Percentiles rank a stretch among this genome's conserved stretches.
These are phyloP conservation scores for Scheffersomyces illinoinensis DNA, from an alignment of 1,139 yeast species.

Conservation along the genomic window DNA sequence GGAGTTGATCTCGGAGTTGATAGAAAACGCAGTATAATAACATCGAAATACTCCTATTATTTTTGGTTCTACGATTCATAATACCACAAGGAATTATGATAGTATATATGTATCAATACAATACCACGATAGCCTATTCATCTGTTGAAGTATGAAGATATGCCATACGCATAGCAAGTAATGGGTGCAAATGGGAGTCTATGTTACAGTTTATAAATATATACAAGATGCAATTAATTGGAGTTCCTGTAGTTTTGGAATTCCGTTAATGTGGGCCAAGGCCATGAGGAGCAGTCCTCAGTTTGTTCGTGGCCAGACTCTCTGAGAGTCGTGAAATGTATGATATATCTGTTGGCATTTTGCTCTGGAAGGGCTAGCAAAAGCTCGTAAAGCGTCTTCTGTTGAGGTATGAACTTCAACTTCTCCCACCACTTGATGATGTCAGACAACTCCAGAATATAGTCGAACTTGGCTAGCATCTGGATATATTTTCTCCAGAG, in stretches of 20 bases:
- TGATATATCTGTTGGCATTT: constrained; percentile 39
- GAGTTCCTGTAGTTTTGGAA: background rate
- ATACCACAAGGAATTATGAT: too few species aligned
- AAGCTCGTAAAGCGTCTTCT: constrained; percentile 35
- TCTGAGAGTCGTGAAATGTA: constrained; percentile 34
- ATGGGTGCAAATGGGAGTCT: background rate
- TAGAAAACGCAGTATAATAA: background rate
- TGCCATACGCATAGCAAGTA: background rate
- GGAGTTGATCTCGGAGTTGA: background rate
- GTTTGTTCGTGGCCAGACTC: constrained; percentile 9
- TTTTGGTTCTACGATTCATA: too few species aligned
- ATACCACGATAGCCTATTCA: too few species aligned
- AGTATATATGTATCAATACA: too few species aligned
- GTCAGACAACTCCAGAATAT: constrained; percentile 50
- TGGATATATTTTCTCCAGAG: constrained; percentile 55
- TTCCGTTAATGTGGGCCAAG: constrained; percentile 13
- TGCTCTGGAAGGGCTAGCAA: constrained; percentile 42
- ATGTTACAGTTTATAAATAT: background rate
- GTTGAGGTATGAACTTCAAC: constrained; percentile 48
- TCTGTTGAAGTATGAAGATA: background rate
- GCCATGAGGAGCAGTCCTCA: constrained; percentile 8
- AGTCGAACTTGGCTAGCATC: constrained; percentile 48
- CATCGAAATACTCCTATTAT: too few species aligned
- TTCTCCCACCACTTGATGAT: constrained; percentile 61
- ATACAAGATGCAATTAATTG: background rate